These are phyloP conservation scores for Trichoderma lentiforme DNA, from an alignment of 2,329 filamentous ascomycete genomes.

Conservation along the genomic window DNA sequence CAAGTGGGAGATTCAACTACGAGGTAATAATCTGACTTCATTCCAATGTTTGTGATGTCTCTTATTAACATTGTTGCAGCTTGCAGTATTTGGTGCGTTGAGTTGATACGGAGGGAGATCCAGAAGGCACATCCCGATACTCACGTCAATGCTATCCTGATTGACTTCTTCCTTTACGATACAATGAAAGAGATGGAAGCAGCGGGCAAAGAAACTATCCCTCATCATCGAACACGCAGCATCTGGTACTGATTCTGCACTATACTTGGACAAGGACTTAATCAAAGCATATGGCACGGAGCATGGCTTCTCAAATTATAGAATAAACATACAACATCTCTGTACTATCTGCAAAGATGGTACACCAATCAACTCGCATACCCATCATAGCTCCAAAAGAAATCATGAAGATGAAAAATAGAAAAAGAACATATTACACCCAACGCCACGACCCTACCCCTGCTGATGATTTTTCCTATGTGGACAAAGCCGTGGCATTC, in stretches of 20 bases:
- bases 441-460: constrained; percentile 19
- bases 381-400: not conserved
- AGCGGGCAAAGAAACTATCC: constrained; percentile 53
- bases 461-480: constrained; percentile 23
- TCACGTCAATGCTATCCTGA: constrained; percentile 79
- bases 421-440: not conserved
- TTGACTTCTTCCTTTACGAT: constrained; percentile 98
- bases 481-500: constrained; percentile 45
- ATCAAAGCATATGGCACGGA: not conserved
- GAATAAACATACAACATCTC: not conserved
- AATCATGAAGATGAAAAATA: not conserved
- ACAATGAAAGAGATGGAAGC: constrained; percentile 81
- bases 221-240: constrained; percentile 85
- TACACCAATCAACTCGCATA: not conserved
- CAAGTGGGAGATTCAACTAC: constrained; percentile 79
- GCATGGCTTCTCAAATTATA: not conserved
- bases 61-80: constrained; percentile 42
- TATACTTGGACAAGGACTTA: not conserved
- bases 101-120: constrained; percentile 82
- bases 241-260: constrained; percentile 73
- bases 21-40: constrained; percentile 50
- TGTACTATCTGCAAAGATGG: constrained; percentile 3
- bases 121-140: constrained; percentile 66
- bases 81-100: constrained; percentile 94
- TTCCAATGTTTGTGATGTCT: not conserved